Evolutionary conservation across 768 basidiomycete species (phyloP), one percentile per base, ranked within the genome.

Genomic region (Podaxis sp.): DNA sequence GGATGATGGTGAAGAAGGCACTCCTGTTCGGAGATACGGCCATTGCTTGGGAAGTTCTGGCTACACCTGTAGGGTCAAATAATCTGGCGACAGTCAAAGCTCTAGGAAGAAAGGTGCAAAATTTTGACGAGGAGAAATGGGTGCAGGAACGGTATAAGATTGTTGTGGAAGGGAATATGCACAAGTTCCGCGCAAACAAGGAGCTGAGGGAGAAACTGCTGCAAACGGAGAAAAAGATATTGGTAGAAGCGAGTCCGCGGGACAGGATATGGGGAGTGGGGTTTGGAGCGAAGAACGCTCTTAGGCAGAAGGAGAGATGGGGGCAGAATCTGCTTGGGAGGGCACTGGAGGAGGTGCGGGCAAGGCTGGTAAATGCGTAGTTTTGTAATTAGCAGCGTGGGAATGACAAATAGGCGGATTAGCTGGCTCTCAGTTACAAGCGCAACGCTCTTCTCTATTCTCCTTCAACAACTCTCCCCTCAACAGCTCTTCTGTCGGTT

Each of bases 1-100:
- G 80, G 79, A 87, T 87, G 86, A 88, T 87, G 86, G 73, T 80
- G 42, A 79, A 81, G 55, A 87, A 87, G 67, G 84, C 85, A 5
- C 66, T 84, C 3, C 64, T 87, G 2, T 87, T 87, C 71, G 65
- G 68, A 11, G 84, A 87, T 64, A 40, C 57, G 9, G 73, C 66
- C 4, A 68, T 81, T 4, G 79, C 82, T 2, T 68, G 74, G 23
- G 68, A 77, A 58, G 76, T 87, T 11, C 65, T 84, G 23, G 70
- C 61, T 2, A 69, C 61, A 1, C 72, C 71, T 4, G 70, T 70
- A 2, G 69, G 67, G n/a, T 67, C 70, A 37, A 55, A 56, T 1
- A 73, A 74, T 36, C 77, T 83, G 69, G 71, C 73, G 9, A 54
- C 64, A 5, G 80, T 86, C 9, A 87, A 86, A 69, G 73, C 72